Evolutionary conservation across 257 asterid genomes (phyloP), one percentile per base, ranked within the genome.

Genomic region (Misopates orontium): DNA sequence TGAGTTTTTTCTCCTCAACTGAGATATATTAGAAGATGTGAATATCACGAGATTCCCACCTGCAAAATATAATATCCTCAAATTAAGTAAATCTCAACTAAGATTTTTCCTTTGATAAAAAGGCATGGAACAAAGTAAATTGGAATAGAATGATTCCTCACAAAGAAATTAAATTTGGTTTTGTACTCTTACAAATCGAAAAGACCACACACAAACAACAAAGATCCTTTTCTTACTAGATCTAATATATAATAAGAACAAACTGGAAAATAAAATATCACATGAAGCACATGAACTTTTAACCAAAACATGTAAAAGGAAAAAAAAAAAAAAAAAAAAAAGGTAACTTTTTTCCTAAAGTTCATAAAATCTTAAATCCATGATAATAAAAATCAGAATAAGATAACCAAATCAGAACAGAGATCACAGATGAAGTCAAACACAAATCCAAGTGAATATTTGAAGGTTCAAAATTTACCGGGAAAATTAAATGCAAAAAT

Each of bases 251-350:
- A 63, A 41, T 49, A 57, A 56, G 25, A 49, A 50, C 51, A 47
- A 15, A 44, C 56, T 50, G 25, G n/a, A 28, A 53, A 66, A 25
- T n/a, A 51, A 51, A 49, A 32, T 11, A 58, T 3, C 71, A 75
- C 71, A 48, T 55, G 32, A 41, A 78, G 40, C 71, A 70, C 79
- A 73, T 74, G 74, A 66, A 70, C 74, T 74, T 73, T 28, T 62
- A 78, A 71, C 49, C 18, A 21, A 75, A 64, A 75, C 60, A 60
- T 25, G n/a, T n/a, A n/a, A n/a, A n/a, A n/a, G n/a, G n/a, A n/a
- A n/a, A n/a, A n/a, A n/a, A n/a, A n/a, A n/a, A n/a, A n/a, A n/a
- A n/a, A 4, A 15, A 28, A 11, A 25, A 23, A 52, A 65, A 36
- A 63, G 56, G 47, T 42, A 42, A 42, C 58, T 55, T 72, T 57